These are phyloP conservation scores for Sechiopsis laciniata DNA, from an alignment of 306 rosid species.

Conservation along the genomic window DNA sequence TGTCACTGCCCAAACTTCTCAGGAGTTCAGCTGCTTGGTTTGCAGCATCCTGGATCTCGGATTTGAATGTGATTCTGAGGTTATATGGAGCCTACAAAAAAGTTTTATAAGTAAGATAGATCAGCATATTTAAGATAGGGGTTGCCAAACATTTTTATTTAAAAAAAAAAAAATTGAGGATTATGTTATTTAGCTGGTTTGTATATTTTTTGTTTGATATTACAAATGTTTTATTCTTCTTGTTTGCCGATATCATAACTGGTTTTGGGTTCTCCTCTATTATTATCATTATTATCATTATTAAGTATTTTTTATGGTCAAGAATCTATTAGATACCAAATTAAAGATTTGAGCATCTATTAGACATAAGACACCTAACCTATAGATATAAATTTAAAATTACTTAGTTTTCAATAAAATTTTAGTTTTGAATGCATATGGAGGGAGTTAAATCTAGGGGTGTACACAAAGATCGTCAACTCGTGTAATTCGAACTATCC, in stretches of 20 bases:
- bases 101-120: not conserved
- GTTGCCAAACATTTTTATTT: not conserved
- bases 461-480: too few relatives aligned
- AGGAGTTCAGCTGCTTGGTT: conserved; percentile 56
- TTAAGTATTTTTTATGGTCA: too few relatives aligned
- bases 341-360: too few relatives aligned
- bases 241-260: not conserved
- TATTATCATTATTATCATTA: too few relatives aligned
- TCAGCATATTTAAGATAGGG: not conserved
- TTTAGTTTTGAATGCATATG: too few relatives aligned
- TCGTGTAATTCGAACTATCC: too few relatives aligned
- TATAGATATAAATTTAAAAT: too few relatives aligned
- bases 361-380: too few relatives aligned
- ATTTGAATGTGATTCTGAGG: conserved; percentile 40
- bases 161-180: not conserved
- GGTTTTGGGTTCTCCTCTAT: not conserved
- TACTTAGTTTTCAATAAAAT: too few relatives aligned
- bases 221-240: not conserved
- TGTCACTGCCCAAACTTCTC: conserved; percentile 48
- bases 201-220: not conserved
- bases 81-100: conserved; percentile 52
- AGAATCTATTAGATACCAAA: too few relatives aligned
- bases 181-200: not conserved
- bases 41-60: conserved; percentile 55
- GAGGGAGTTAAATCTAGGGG: too few relatives aligned